phyloP scores from a whole-genome alignment of 768 basidiomycete species.

The Termitomyces eurrhizus region DNA sequence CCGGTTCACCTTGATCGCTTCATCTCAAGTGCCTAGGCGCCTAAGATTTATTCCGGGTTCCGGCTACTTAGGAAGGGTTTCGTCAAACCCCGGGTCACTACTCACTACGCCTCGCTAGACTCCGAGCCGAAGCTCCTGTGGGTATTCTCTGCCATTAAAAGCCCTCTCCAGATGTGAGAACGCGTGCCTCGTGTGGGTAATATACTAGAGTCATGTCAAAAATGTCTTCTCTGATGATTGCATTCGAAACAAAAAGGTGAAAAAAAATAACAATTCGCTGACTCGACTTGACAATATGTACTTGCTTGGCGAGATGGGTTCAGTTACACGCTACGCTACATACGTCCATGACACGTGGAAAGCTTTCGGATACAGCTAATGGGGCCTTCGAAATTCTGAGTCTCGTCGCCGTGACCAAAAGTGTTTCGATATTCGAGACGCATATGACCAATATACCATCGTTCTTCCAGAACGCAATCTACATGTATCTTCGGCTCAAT shows the following conservation, averaged over 20 bases:
- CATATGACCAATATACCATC: neutral
- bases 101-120: too few relatives aligned
- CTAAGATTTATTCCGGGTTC: neutral
- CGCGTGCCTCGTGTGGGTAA: neutral
- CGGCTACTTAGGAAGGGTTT: neutral
- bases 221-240: too few relatives aligned
- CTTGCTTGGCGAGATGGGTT: neutral
- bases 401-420: too few relatives aligned
- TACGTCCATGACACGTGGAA: constrained; percentile 4
- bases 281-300: neutral
- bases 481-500: constrained; percentile 32
- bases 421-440: too few relatives aligned
- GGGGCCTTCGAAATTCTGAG: neutral
- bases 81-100: neutral
- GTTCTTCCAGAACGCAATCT: constrained; percentile 9
- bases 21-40: neutral
- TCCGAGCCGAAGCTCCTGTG: neutral
- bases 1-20: too few relatives aligned
- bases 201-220: neutral
- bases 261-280: neutral
- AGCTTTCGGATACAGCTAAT: neutral
- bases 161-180: neutral
- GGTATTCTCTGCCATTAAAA: neutral
- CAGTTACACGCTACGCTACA: neutral
- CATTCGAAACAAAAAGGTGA: too few relatives aligned